Evolutionary conservation across 768 basidiomycete genomes (phyloP), one percentile per base, ranked within the genome.

Genomic region (Psilocybe sp.): DNA sequence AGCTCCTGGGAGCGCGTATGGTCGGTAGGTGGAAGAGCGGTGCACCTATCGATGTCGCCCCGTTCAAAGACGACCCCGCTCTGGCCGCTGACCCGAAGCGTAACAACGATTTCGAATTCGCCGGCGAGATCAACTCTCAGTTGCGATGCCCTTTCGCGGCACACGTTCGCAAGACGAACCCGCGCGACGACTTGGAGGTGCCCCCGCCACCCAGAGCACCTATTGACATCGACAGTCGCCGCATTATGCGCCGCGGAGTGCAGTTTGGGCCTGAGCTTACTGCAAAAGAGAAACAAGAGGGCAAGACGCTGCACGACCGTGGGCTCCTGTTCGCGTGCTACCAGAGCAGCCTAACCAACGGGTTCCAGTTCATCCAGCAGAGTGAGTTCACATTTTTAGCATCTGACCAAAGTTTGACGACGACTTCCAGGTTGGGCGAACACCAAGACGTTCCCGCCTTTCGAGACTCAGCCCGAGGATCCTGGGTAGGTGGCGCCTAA

Each of bases 11-110:
- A 33, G 56, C 59, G 14, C 43, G 79, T 44, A 61, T 81, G 47
- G 64, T 79, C 20, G 79, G 79, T 12, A 67, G 79, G 15, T 80
- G 77, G 78, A 78, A 76, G 69, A 77, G 75, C 47, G 75, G 76
- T 44, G 70, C 77, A 3, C 78, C 78, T 9, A 63, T 79, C 40
- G 75, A 75, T 41, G 47, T 72, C 1, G 49, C 69, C 1, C 77
- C 76, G 2, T 67, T 70, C 57, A 54, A 66, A 33, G 77, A 78
- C 47, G 70, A 78, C 47, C 66, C 59, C 6, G 55, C 32, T 5
- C 65, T 71, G 44, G 70, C 62, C 6, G 43, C 51, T 0, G 68
- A 77, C 56, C 59, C 67, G 6, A 50, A 68, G 31, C 64, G 66
- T 68, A 75, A 60, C 65, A 73, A 72, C 52, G 64, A 73, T 52